phyloP scores from a whole-genome alignment of 768 basidiomycete genomes.

The Trametes meyenii region DNA sequence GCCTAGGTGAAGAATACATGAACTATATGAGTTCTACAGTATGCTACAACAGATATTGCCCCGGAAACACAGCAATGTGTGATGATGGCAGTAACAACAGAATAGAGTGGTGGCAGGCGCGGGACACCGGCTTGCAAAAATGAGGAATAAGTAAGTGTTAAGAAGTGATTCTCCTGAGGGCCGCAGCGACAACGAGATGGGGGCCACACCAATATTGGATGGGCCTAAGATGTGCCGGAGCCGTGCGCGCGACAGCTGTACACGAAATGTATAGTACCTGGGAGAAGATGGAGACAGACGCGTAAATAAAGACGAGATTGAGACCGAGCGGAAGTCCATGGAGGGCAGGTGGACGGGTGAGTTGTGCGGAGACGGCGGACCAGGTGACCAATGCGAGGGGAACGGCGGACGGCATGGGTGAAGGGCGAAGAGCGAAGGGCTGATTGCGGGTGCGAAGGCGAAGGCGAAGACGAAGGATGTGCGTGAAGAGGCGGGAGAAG shows the following conservation, averaged over 20 bases:
- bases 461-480: background rate
- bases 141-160: conserved; percentile 19
- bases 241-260: conserved; percentile 7
- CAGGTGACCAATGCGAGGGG: background rate
- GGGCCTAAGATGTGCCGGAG: background rate
- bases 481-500: background rate
- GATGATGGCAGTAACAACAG: background rate
- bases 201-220: no score
- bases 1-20: no score
- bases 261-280: conserved; percentile 12
- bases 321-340: conserved; percentile 6
- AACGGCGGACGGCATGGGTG: conserved; percentile 1
- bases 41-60: conserved; percentile 11
- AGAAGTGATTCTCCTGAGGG: background rate
- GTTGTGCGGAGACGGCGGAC: background rate
- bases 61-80: background rate
- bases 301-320: conserved; percentile 14
- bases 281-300: conserved; percentile 2
- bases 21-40: conserved; percentile 16
- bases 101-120: background rate
- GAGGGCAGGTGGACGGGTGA: background rate
- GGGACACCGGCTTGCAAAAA: background rate
- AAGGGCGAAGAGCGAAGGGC: background rate
- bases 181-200: background rate
- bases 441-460: background rate